Conservation (phyloP, 768 basidiomycete genomes). For the Cystofilobasidium capitatum region DNA sequence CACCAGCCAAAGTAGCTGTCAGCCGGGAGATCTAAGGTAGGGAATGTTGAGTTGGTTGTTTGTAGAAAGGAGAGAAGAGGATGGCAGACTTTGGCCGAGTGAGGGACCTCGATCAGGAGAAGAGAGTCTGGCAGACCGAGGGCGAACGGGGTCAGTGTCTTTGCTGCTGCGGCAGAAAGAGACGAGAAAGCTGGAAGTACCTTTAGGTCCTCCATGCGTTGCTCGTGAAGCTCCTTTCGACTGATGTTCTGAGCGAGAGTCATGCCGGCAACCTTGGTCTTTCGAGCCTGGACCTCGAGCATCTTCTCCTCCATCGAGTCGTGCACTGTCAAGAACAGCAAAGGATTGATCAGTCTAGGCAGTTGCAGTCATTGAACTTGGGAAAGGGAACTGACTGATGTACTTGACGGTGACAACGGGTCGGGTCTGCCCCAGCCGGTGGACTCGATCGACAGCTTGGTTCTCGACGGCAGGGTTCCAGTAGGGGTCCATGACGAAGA, state of each 20-base stretch:
- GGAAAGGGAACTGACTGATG: slow-evolving; percentile 55
- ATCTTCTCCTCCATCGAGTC: slow-evolving; percentile 87
- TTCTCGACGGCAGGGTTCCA: slow-evolving; percentile 98
- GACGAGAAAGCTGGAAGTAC: background rate
- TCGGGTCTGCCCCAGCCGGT: slow-evolving; percentile 87
- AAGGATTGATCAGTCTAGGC: background rate
- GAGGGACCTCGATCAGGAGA: slow-evolving; percentile 1
- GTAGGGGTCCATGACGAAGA: slow-evolving; percentile 97
- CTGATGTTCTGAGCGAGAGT: slow-evolving; percentile 77
- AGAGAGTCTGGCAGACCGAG: background rate
- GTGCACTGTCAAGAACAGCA: slow-evolving; percentile 6
- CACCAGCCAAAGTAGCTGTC: no score
- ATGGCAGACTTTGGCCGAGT: no score
- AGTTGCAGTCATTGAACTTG: background rate
- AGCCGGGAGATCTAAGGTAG: no score
- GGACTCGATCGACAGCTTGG: slow-evolving; percentile 97
- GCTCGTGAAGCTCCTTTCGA: slow-evolving; percentile 76
- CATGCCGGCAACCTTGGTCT: slow-evolving; percentile 87
- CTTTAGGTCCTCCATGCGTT: slow-evolving; percentile 73
- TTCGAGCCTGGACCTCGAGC: slow-evolving; percentile 87
- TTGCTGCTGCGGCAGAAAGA: no score
- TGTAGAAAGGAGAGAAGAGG: no score
- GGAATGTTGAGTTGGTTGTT: no score
- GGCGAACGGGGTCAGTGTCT: no score
- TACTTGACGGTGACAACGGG: slow-evolving; percentile 86